These are phyloP conservation scores for Fusarium udum DNA, from an alignment of 2,329 filamentous ascomycete genomes.

Conservation along the genomic window DNA sequence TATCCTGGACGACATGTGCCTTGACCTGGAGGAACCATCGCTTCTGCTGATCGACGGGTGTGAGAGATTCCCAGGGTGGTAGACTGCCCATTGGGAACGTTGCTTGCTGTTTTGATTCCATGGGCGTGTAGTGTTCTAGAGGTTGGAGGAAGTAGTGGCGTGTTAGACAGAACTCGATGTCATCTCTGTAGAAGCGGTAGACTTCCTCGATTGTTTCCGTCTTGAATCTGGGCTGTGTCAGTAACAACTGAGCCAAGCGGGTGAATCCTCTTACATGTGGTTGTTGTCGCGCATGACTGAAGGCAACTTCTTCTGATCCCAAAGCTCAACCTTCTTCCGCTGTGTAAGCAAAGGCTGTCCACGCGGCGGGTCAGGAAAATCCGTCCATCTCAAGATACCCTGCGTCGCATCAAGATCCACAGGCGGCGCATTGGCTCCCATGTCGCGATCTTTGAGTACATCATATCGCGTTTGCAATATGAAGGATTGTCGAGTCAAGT, in stretches of 20 bases:
- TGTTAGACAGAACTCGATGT: slow-evolving; percentile 63
- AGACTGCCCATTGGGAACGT: slow-evolving; percentile 45
- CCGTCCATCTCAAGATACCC: slow-evolving; percentile 66
- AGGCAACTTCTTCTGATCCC: slow-evolving; percentile 59
- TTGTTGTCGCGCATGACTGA: slow-evolving; percentile 62
- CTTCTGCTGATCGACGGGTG: slow-evolving; percentile 58
- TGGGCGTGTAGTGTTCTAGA: slow-evolving; percentile 46
- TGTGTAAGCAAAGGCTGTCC: slow-evolving; percentile 59
- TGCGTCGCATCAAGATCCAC: slow-evolving; percentile 54
- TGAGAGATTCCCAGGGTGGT: slow-evolving; percentile 58
- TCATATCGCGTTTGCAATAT: slow-evolving; percentile 66
- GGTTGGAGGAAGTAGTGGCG: slow-evolving; percentile 56
- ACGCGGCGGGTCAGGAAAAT: slow-evolving; percentile 67
- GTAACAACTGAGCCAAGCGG: rapidly evolving
- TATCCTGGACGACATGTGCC: slow-evolving; percentile 64
- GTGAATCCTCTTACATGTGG: slow-evolving; percentile 54
- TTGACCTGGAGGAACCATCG: slow-evolving; percentile 67
- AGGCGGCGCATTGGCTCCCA: slow-evolving; percentile 50
- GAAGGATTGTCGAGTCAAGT: slow-evolving; percentile 66
- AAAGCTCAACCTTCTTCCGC: slow-evolving; percentile 66
- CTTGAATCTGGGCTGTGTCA: slow-evolving; percentile 54
- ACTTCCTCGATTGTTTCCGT: slow-evolving; percentile 64
- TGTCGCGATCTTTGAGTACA: slow-evolving; percentile 58
- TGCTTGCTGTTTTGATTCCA: slow-evolving; percentile 39
- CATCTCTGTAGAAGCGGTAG: slow-evolving; percentile 63